phyloP scores from a whole-genome alignment of 768 basidiomycete genomes.

The Rhizopogon roseolus region DNA sequence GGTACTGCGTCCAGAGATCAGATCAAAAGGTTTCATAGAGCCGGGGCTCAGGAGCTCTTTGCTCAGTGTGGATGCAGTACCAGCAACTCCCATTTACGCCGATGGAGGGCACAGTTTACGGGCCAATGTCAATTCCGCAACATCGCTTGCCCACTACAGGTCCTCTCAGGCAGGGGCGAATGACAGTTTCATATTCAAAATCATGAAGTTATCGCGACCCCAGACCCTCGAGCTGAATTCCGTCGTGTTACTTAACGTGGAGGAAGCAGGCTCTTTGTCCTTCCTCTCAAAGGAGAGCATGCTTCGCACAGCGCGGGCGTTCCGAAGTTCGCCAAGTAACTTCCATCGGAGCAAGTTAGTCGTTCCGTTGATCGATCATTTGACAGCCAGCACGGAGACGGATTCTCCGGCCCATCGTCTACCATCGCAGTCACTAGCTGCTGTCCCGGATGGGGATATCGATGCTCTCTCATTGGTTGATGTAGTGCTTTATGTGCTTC shows the following conservation, averaged over 20 bases:
- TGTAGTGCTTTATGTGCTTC: slow-evolving; percentile 4
- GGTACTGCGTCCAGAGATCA: slow-evolving; percentile 5
- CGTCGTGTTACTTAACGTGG: slow-evolving; percentile 1
- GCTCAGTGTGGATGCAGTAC: background rate
- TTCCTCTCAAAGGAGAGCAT: slow-evolving; percentile 3
- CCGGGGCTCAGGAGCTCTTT: background rate
- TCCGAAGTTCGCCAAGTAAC: background rate
- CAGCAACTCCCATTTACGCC: background rate
- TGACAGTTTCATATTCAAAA: slow-evolving; percentile 24
- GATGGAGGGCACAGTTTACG: background rate
- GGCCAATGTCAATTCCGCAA: background rate
- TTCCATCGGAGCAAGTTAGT: background rate
- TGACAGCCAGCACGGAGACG: background rate
- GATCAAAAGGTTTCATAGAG: too few species aligned
- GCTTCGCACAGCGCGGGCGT: slow-evolving; percentile 1
- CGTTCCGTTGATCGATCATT: background rate
- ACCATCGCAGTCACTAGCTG: background rate
- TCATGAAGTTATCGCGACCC: slow-evolving; percentile 19
- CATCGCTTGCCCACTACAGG: background rate
- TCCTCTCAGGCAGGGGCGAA: slow-evolving; percentile 2
- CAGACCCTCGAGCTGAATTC: slow-evolving; percentile 4
- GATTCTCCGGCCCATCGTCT: background rate
- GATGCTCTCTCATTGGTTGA: background rate
- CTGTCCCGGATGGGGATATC: background rate
- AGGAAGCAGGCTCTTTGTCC: background rate